Conservation (phyloP, 1,139 yeast species). For the Saccharomycopsis hybrid region DNA sequence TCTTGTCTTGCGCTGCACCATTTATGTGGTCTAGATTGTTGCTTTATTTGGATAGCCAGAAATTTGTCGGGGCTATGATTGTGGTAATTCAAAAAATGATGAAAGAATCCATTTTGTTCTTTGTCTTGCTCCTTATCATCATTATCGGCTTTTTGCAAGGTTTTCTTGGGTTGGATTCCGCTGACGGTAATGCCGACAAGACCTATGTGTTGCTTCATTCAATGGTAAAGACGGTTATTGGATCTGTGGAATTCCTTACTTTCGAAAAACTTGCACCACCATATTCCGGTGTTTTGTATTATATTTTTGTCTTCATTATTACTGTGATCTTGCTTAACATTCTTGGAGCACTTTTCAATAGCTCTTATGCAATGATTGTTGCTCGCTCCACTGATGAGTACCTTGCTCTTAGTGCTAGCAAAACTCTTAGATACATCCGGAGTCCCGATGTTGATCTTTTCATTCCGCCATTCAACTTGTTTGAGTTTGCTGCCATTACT, state of each 20-base stretch:
- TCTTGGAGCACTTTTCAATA: slow-evolving; percentile 76
- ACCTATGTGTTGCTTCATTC: slow-evolving; percentile 58
- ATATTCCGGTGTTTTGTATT: slow-evolving; percentile 71
- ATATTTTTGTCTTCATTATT: slow-evolving; percentile 69
- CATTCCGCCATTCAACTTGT: slow-evolving; percentile 77
- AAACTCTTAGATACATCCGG: slow-evolving; percentile 75
- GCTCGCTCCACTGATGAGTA: slow-evolving; percentile 81
- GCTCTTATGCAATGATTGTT: slow-evolving; percentile 75
- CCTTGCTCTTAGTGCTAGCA: slow-evolving; percentile 77
- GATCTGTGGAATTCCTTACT: slow-evolving; percentile 65
- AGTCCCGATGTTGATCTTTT: slow-evolving; percentile 86
- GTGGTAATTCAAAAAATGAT: slow-evolving; percentile 81
- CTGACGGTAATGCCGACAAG: slow-evolving; percentile 78
- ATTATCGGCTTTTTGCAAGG: slow-evolving; percentile 82
- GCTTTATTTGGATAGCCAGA: slow-evolving; percentile 69
- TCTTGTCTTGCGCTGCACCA: slow-evolving; percentile 82
- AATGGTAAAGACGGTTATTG: slow-evolving; percentile 64
- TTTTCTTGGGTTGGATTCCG: slow-evolving; percentile 77
- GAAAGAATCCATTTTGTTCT: slow-evolving; percentile 77
- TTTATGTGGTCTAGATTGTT: slow-evolving; percentile 79
- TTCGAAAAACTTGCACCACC: slow-evolving; percentile 75
- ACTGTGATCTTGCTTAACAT: slow-evolving; percentile 72
- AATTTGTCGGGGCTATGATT: slow-evolving; percentile 84
- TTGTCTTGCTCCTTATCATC: slow-evolving; percentile 63
- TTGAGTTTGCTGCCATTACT: slow-evolving; percentile 48